Conservation (phyloP, 257 asterid species). For the Solanum tarijense region DNA sequence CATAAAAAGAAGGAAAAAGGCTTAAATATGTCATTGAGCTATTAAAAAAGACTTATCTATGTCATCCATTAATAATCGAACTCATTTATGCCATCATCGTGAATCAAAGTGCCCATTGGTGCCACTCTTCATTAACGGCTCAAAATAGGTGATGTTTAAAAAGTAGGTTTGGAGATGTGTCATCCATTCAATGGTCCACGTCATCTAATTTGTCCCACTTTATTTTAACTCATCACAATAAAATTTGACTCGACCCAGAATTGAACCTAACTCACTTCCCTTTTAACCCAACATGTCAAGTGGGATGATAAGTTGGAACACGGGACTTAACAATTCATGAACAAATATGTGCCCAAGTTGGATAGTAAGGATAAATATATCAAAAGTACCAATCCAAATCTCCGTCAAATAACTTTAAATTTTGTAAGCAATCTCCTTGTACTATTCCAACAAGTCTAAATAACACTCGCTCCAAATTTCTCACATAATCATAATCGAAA, state of each 20-base stretch:
- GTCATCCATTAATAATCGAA: neutral
- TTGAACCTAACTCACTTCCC: neutral
- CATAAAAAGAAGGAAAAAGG: no score
- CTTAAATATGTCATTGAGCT: neutral
- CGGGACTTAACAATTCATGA: neutral
- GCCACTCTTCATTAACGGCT: neutral
- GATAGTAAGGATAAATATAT: neutral
- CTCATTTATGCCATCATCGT: neutral
- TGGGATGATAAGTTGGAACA: neutral
- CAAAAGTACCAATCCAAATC: neutral
- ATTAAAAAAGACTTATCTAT: neutral
- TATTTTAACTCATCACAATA: neutral
- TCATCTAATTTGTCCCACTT: neutral
- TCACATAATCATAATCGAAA: neutral
- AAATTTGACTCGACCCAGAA: neutral
- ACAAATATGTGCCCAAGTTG: neutral
- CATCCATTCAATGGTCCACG: neutral
- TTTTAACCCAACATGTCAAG: neutral
- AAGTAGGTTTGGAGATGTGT: neutral
- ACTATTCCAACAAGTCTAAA: neutral
- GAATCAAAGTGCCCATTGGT: neutral
- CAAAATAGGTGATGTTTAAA: neutral
- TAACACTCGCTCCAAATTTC: neutral
- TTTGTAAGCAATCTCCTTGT: neutral
- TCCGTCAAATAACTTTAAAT: neutral